A percentile compares a stretch with the other conserved stretches of the same genome.
Conservation (phyloP, 805 yeast species). For the Lipomyces yamadae region DNA sequence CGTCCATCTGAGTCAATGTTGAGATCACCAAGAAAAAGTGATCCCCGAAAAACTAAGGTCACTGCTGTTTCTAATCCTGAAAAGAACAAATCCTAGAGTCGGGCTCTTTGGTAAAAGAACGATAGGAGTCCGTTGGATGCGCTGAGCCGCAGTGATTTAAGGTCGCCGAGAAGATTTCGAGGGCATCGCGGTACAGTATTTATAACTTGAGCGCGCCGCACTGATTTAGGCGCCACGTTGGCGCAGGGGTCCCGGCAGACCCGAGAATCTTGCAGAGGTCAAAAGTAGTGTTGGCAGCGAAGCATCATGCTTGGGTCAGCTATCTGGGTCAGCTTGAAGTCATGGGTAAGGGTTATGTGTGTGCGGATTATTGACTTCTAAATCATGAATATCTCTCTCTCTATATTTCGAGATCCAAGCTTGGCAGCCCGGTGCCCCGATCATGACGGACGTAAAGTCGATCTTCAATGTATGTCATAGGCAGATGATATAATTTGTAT, state of each 20-base stretch:
- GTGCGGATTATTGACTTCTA: background rate
- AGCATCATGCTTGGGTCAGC: too few relatives aligned
- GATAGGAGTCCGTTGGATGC: background rate
- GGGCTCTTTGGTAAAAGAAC: background rate
- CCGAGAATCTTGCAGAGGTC: too few relatives aligned
- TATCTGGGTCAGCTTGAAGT: too few relatives aligned
- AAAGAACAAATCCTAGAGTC: background rate
- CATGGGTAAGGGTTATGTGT: too few relatives aligned
- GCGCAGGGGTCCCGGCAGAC: too few relatives aligned
- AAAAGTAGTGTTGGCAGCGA: too few relatives aligned
- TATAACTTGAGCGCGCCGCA: too few relatives aligned
- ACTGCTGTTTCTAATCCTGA: background rate
- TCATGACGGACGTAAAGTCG: constrained; percentile 25
- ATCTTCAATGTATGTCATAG: constrained; percentile 25
- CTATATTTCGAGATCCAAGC: background rate
- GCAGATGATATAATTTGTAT: background rate
- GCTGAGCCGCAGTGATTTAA: background rate
- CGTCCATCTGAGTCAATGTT: background rate
- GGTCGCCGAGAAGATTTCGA: too few relatives aligned
- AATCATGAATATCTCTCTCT: background rate
- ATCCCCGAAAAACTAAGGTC: background rate
- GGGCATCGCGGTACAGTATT: too few relatives aligned
- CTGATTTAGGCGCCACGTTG: too few relatives aligned
- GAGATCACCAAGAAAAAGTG: background rate
- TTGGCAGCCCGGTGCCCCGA: background rate